Evolutionary conservation across 345 rosid species (phyloP).

Genomic region (Schrenkiella parvula): DNA sequence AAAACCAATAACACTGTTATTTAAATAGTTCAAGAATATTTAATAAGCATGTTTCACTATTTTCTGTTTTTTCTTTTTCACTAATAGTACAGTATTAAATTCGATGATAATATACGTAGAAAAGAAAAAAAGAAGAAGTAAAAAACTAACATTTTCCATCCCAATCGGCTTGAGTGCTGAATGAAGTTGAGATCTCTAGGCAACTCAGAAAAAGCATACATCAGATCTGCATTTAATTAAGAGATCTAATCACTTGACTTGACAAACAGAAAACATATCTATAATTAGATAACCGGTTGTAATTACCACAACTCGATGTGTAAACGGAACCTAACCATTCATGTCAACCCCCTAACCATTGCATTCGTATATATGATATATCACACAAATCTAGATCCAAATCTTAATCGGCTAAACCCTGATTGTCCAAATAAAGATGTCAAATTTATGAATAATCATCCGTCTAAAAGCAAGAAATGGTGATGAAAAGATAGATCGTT

Average conservation of each 20-base stretch:
- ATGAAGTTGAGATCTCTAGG: conserved; percentile 88
- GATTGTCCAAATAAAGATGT: background rate
- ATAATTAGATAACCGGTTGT: background rate
- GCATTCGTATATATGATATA: background rate
- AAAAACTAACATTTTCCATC: conserved; percentile 83
- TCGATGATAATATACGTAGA: background rate
- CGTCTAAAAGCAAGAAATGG: background rate
- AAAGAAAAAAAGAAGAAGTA: conserved; percentile 13
- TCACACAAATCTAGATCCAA: conserved; percentile 1
- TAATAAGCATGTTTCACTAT: background rate
- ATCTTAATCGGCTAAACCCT: background rate
- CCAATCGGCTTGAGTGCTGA: conserved; percentile 73
- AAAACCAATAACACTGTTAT: background rate
- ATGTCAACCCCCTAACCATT: background rate
- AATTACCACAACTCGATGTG: background rate
- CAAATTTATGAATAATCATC: background rate
- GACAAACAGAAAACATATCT: background rate
- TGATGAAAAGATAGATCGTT: background rate
- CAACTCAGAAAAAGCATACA: conserved; percentile 71
- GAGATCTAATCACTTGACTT: background rate
- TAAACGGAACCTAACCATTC: background rate
- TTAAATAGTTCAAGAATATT: background rate
- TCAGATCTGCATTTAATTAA: conserved; percentile 65
- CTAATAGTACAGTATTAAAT: background rate
- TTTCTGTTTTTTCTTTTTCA: background rate